Percentiles rank a stretch among this genome's conserved stretches.
These are phyloP conservation scores for Aquilaria malaccensis DNA, from an alignment of 345 rosid genomes.

Conservation along the genomic window DNA sequence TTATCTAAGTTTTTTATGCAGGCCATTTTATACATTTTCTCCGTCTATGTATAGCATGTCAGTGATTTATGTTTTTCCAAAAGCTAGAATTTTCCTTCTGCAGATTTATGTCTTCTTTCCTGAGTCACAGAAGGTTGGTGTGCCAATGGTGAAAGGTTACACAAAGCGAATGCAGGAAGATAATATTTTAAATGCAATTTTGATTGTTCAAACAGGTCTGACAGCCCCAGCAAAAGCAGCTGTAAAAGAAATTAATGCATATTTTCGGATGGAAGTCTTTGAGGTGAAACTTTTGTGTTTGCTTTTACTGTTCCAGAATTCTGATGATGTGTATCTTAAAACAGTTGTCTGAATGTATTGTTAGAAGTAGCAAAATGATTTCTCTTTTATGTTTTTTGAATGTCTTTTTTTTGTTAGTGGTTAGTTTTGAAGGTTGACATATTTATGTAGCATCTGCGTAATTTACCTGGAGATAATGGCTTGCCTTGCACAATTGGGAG, in stretches of 20 bases:
- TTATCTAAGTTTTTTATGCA: too few relatives aligned
- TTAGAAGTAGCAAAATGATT: too few relatives aligned
- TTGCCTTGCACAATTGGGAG: too few relatives aligned
- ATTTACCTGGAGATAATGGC: too few relatives aligned
- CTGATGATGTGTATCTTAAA: not conserved
- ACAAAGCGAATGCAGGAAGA: conserved; percentile 38
- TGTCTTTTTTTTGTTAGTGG: too few relatives aligned
- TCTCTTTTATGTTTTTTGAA: too few relatives aligned
- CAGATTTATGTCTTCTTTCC: conserved; percentile 57
- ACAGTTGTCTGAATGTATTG: too few relatives aligned
- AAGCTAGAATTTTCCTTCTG: not conserved
- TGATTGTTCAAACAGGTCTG: conserved; percentile 37
- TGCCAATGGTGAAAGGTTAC: conserved; percentile 27
- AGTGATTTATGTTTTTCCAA: too few relatives aligned
- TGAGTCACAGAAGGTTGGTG: conserved; percentile 42
- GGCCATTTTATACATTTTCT: not conserved
- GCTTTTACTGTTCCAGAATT: not conserved
- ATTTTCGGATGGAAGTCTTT: conserved; percentile 40
- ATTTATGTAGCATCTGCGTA: too few relatives aligned
- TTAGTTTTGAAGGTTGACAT: too few relatives aligned
- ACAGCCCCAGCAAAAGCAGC: conserved; percentile 33
- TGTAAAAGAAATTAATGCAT: conserved; percentile 26
- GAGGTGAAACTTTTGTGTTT: conserved; percentile 20
- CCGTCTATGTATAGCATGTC: not conserved
- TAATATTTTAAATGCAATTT: conserved; percentile 30